Percentiles rank a stretch among this genome's conserved stretches.
Conservation (phyloP, 129 eudicot genomes). For the Flaveria linearis region DNA sequence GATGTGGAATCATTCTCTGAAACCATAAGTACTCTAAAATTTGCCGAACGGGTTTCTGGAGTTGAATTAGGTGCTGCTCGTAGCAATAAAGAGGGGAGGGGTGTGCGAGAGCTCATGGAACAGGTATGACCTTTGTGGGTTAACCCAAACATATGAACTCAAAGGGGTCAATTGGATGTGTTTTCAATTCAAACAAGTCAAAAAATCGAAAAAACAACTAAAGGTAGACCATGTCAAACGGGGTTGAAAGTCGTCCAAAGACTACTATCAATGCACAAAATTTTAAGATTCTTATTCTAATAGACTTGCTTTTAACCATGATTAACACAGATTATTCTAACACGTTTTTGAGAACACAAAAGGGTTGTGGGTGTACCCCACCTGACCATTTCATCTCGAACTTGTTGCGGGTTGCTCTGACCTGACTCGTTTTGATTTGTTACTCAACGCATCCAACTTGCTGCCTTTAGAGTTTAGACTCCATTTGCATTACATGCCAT, state of each 20-base stretch:
- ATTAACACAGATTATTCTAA: neutral
- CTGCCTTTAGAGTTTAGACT: neutral
- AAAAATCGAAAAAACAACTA: no score
- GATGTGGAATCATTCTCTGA: slow-evolving; percentile 81
- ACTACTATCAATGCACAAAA: neutral
- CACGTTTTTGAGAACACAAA: neutral
- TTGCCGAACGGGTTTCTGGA: slow-evolving; percentile 89
- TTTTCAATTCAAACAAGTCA: neutral
- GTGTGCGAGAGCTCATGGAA: slow-evolving; percentile 82
- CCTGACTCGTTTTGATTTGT: neutral
- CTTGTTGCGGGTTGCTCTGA: neutral
- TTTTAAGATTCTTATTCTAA: neutral
- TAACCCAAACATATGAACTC: neutral
- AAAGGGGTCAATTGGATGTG: neutral
- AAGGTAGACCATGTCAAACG: neutral
- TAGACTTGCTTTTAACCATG: neutral
- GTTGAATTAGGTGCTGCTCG: slow-evolving; percentile 93
- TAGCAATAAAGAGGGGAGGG: slow-evolving; percentile 79
- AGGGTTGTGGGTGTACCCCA: neutral
- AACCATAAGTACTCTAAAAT: slow-evolving; percentile 70
- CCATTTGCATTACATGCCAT: neutral
- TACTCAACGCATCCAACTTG: neutral
- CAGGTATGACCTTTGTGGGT: slow-evolving; percentile 47
- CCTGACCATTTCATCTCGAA: neutral
- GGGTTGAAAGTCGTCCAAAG: neutral